Evolutionary conservation across 2,329 filamentous ascomycete species (phyloP), one percentile per base, ranked within the genome.

Genomic region (Tolypocladium nubicola): DNA sequence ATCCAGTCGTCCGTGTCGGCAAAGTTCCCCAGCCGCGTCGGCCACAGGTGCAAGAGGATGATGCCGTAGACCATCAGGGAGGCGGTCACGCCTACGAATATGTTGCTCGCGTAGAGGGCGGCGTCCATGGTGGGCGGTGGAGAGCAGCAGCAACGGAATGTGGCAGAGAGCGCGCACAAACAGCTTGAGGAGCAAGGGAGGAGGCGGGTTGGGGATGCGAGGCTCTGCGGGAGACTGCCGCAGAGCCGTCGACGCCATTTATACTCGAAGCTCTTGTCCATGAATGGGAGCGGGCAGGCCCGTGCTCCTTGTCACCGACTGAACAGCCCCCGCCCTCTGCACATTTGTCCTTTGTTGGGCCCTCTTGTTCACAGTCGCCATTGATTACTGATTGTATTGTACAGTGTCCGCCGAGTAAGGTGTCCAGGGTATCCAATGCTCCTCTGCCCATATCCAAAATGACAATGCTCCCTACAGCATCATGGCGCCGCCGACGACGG

Each of bases 401-500:
- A 33, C 3, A n/a, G 7, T 33, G 26, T 50, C 14, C 26, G 45
- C 16, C 26, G 5, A 30, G 43, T 10, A 2, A 19, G 1, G 4
- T 19, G 23, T 19, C 45, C 3, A 19, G 37, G 37, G 37, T 16
- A 38, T 38, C 37, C 26, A 21, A 7, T 45, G n/a, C 5, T 13
- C 11, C 41, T 45, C 14, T 11, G 37, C 37, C 37, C 37, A 38
- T 13, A 6, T 19, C 4, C 45, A 19, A 33, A 10, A 19, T 5
- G 19, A 14, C 23, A 16, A 30, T 9, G 43, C 52, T 6, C n/a
- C 21, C 63, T 68, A 74, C 49, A 75, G 37, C 54, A 73, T 54
- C 61, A 75, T 63, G n/a, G 64, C 69, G 58, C 69, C 70, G 9
- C 70, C 72, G 30, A 71, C 63, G 43, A 70, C 53, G 16, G 66